Conservation (phyloP, 2,329 filamentous ascomycete species). For the Sarocladiaceae sp. region DNA sequence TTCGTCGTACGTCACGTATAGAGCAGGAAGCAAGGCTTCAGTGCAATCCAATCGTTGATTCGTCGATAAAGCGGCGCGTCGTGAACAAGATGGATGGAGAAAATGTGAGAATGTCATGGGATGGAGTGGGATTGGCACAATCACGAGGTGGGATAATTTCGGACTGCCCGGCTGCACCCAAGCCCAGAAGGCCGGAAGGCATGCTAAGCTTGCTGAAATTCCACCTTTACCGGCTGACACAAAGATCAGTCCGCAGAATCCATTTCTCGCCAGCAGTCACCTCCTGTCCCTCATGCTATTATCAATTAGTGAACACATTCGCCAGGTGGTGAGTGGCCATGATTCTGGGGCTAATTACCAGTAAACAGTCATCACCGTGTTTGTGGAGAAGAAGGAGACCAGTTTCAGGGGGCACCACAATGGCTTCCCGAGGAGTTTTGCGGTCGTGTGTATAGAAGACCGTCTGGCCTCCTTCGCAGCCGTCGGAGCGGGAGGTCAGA, state of each 20-base stretch:
- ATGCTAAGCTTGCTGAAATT: background rate
- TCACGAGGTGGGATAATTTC: no score
- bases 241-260: constrained; percentile 81
- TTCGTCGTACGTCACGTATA: background rate
- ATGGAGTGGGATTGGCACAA: no score
- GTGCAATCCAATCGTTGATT: background rate
- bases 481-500: constrained; percentile 66
- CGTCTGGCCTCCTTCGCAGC: constrained; percentile 80
- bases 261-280: constrained; percentile 81
- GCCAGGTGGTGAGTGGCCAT: no score
- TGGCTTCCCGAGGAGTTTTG: constrained; percentile 51
- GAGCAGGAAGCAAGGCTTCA: background rate
- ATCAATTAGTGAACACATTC: constrained; percentile 31
- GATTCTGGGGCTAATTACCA: constrained; percentile 44
- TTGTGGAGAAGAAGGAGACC: constrained; percentile 82
- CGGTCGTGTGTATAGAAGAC: constrained; percentile 77
- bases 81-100: no score
- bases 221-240: constrained; percentile 48
- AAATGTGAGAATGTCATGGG: no score
- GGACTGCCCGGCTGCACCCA: no score
- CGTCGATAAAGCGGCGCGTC: no score
- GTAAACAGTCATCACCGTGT: constrained; percentile 81
- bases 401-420: constrained; percentile 69
- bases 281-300: constrained; percentile 74
- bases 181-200: background rate